phyloP scores from a whole-genome alignment of 2,329 filamentous ascomycete genomes.

The Claviceps paspali region DNA sequence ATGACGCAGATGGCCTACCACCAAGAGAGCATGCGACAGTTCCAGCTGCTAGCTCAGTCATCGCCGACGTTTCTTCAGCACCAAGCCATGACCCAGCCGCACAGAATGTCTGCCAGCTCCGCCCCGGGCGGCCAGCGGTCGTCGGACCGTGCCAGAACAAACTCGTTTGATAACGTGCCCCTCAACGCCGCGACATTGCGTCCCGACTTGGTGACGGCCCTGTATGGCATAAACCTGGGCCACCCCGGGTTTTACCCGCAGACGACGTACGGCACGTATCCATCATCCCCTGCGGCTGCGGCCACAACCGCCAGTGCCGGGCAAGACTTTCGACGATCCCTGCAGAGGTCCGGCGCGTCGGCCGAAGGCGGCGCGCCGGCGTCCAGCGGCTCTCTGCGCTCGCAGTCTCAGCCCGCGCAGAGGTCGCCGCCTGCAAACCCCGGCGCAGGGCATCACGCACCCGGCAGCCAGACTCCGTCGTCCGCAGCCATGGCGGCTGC shows the following conservation, averaged over 20 bases:
- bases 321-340: constrained; percentile 40
- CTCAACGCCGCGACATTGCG: constrained; percentile 38
- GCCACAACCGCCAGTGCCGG: constrained; percentile 23
- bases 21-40: constrained; percentile 21
- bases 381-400: constrained; percentile 42
- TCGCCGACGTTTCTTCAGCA: constrained; percentile 21
- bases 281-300: constrained; percentile 39
- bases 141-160: constrained; percentile 40
- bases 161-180: constrained; percentile 47
- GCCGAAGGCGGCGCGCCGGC: constrained; percentile 31
- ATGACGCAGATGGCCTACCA: constrained; percentile 26
- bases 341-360: constrained; percentile 36
- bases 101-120: constrained; percentile 14
- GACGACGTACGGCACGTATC: constrained; percentile 34
- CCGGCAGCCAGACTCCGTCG: constrained; percentile 19
- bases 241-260: constrained; percentile 30
- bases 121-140: constrained; percentile 16
- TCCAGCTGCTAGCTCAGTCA: constrained; percentile 21
- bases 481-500: constrained; percentile 20
- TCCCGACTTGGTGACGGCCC: constrained; percentile 37
- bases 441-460: constrained; percentile 10
- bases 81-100: constrained; percentile 20
- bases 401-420: constrained; percentile 51
- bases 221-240: constrained; percentile 27
- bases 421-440: constrained; percentile 22